Percentiles rank a stretch among this genome's conserved stretches.
Evolutionary conservation across 352 stramenopile species (phyloP).

Genomic region (Stephanocyclus meneghinianus): DNA sequence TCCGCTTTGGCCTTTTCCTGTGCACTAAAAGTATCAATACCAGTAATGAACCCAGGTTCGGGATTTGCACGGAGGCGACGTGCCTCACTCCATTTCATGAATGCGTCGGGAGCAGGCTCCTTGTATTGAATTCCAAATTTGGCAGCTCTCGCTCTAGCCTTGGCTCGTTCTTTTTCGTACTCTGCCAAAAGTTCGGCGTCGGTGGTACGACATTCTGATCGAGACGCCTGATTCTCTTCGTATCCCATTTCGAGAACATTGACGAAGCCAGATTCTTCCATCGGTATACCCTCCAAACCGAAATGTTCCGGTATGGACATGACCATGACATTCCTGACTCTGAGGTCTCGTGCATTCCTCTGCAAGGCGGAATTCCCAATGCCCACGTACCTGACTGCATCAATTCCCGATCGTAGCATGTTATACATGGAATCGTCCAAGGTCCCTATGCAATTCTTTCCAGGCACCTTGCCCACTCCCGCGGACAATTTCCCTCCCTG

Average conservation of each 20-base stretch:
- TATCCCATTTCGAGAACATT: constrained; percentile 44
- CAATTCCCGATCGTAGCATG: constrained; percentile 45
- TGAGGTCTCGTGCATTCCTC: constrained; percentile 48
- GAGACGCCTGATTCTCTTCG: neutral
- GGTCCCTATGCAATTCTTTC: constrained; percentile 56
- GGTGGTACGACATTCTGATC: constrained; percentile 22
- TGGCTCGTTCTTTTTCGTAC: constrained; percentile 72
- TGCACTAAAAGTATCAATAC: constrained; percentile 69
- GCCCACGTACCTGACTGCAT: constrained; percentile 63
- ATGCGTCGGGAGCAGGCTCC: constrained; percentile 59
- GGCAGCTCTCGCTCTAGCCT: constrained; percentile 54
- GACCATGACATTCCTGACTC: constrained; percentile 56
- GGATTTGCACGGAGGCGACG: constrained; percentile 63
- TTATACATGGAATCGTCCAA: constrained; percentile 74
- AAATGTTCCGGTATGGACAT: constrained; percentile 44
- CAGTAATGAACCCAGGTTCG: constrained; percentile 66
- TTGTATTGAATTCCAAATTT: constrained; percentile 80
- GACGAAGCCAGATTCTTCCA: constrained; percentile 42
- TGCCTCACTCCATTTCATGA: constrained; percentile 74
- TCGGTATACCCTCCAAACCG: constrained; percentile 37
- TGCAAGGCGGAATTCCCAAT: constrained; percentile 68
- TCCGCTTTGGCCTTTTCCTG: constrained; percentile 68
- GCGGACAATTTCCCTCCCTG: constrained; percentile 53
- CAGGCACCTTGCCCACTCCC: constrained; percentile 54
- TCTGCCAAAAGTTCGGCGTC: constrained; percentile 60